phyloP scores from a whole-genome alignment of 1,284 basidiomycete genomes.

The Omphalotus olearius region DNA sequence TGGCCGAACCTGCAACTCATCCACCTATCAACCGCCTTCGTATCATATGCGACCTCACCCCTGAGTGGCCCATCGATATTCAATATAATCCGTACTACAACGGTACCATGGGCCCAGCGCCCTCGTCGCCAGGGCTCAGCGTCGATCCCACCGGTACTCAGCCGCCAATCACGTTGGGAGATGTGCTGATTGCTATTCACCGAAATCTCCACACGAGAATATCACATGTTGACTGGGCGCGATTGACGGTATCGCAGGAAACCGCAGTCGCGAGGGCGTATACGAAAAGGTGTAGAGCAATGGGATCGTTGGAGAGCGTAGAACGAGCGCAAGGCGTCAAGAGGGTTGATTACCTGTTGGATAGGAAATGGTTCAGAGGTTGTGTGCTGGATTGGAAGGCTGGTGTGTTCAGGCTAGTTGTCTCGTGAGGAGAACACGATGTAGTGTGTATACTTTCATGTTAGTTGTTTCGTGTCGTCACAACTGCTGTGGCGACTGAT shows the following conservation, averaged over 20 bases:
- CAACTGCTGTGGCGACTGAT: too few relatives aligned
- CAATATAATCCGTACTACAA: conserved; percentile 28
- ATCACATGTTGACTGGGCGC: conserved; percentile 14
- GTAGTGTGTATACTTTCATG: background rate
- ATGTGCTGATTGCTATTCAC: conserved; percentile 15
- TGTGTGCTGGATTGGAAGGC: conserved; percentile 12
- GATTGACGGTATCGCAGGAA: conserved; percentile 10
- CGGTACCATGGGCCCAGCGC: background rate
- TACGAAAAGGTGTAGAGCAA: conserved; percentile 13
- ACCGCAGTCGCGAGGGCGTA: conserved; percentile 12
- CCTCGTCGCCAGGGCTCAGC: conserved; percentile 7
- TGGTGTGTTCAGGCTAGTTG: conserved; percentile 11
- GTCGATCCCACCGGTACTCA: conserved; percentile 15
- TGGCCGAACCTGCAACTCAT: conserved; percentile 50
- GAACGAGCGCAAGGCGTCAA: conserved; percentile 17
- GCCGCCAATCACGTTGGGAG: conserved; percentile 10
- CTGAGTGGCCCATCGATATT: conserved; percentile 60
- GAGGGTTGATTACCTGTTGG: conserved; percentile 17
- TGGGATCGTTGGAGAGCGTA: conserved; percentile 10
- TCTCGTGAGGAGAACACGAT: background rate
- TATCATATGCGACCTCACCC: conserved; percentile 52
- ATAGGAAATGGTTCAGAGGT: conserved; percentile 17
- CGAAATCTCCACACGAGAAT: conserved; percentile 15
- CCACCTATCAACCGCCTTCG: conserved; percentile 53
- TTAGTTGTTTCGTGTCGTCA: too few relatives aligned